phyloP scores from a whole-genome alignment of 331 rosid species.

The Dryas integrifolia region DNA sequence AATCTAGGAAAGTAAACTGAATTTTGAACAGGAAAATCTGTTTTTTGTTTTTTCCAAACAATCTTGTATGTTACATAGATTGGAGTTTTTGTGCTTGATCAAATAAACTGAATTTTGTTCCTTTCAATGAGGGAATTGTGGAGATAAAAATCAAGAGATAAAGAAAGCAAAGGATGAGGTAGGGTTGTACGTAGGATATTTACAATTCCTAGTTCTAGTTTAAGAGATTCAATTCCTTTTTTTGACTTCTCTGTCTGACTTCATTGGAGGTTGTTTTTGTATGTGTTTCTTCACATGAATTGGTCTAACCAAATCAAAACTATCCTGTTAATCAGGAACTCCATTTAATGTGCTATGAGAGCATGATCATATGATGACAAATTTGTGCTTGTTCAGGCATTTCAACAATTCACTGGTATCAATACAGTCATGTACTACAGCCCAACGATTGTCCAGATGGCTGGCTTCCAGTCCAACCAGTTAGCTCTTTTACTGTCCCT shows the following conservation, averaged over 20 bases:
- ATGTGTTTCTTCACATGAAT: not conserved
- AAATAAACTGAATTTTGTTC: no score
- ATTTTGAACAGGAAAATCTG: no score
- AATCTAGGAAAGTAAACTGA: no score
- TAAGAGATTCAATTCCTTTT: not conserved
- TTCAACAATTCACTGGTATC: conserved; percentile 80
- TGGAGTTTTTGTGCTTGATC: no score
- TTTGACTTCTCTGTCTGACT: not conserved
- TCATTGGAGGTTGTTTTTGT: not conserved
- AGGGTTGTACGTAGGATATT: no score
- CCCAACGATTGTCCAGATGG: conserved; percentile 89
- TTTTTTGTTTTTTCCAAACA: no score
- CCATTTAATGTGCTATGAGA: not conserved
- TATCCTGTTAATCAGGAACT: not conserved
- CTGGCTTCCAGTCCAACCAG: conserved; percentile 66
- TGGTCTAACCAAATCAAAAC: not conserved
- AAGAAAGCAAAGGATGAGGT: no score
- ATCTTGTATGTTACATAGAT: no score
- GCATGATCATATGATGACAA: conserved; percentile 9
- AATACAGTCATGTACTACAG: conserved; percentile 87
- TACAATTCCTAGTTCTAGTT: not conserved
- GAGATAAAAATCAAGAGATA: no score
- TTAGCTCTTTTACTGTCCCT: conserved; percentile 71
- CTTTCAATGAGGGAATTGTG: no score
- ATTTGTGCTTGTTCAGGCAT: conserved; percentile 51